Conservation (phyloP, 768 basidiomycete genomes). For the Sarcodon sp. region DNA sequence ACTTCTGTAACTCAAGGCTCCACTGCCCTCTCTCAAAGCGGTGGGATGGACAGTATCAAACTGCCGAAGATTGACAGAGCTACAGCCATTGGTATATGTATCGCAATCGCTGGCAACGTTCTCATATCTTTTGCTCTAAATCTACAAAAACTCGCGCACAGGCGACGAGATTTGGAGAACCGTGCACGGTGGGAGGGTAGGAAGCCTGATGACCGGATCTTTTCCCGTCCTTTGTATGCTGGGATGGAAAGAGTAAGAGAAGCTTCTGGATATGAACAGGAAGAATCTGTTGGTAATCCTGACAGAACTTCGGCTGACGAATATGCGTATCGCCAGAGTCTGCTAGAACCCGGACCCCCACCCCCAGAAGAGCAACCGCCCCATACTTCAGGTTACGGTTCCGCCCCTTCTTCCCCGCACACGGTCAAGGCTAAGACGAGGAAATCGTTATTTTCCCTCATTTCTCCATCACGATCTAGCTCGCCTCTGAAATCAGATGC, state of each 20-base stretch:
- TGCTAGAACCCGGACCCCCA: too few relatives aligned
- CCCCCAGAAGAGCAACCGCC: too few relatives aligned
- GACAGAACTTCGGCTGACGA: too few relatives aligned
- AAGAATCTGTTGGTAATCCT: slow-evolving; percentile 1
- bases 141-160: slow-evolving; percentile 85
- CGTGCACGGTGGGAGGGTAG: neutral
- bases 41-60: slow-evolving; percentile 15
- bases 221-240: slow-evolving; percentile 1
- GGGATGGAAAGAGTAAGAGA: neutral
- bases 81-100: slow-evolving; percentile 64
- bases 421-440: too few relatives aligned
- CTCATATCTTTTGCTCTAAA: slow-evolving; percentile 88
- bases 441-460: too few relatives aligned
- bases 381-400: too few relatives aligned
- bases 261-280: slow-evolving; percentile 7
- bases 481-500: too few relatives aligned
- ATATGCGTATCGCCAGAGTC: too few relatives aligned
- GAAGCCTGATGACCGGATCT: neutral
- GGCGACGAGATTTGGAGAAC: slow-evolving; percentile 36
- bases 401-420: too few relatives aligned
- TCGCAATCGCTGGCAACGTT: slow-evolving; percentile 76
- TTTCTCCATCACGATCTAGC: too few relatives aligned
- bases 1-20: neutral
- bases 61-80: slow-evolving; percentile 42
- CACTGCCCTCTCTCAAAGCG: neutral